Evolutionary conservation across 1,284 basidiomycete genomes (phyloP).

Genomic region (Rhodotorula sp.): DNA sequence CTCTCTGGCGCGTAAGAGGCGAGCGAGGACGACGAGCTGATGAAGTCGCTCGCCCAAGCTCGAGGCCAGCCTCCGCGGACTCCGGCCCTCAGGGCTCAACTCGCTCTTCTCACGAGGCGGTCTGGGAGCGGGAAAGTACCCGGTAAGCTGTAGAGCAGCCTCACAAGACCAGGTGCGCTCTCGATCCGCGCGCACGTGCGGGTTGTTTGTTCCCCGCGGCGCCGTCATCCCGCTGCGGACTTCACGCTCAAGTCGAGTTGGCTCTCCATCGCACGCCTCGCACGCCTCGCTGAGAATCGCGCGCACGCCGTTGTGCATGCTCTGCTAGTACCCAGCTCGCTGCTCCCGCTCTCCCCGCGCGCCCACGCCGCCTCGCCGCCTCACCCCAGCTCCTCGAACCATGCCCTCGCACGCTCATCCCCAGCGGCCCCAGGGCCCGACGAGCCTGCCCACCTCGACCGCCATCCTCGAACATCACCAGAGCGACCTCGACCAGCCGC

Average conservation of each 20-base stretch:
- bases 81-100: too few species aligned
- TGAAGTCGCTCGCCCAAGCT: neutral
- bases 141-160: too few species aligned
- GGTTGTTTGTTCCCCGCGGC: too few species aligned
- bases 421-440: neutral
- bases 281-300: neutral
- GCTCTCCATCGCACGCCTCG: neutral
- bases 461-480: neutral
- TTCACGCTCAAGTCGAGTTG: neutral
- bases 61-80: neutral
- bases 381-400: neutral
- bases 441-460: conserved; percentile 11
- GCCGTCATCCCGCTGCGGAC: neutral
- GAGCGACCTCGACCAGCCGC: neutral
- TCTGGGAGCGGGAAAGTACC: too few species aligned
- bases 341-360: neutral
- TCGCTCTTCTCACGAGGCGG: too few species aligned
- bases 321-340: neutral
- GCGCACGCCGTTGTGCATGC: neutral
- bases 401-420: neutral
- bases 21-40: neutral
- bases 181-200: too few species aligned
- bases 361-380: neutral
- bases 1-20: neutral
- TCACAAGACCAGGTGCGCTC: too few species aligned